A percentile compares a stretch with the other conserved stretches of the same genome.
phyloP scores from a whole-genome alignment of 164 flowering plant species.

The Chimonanthus praecox region DNA sequence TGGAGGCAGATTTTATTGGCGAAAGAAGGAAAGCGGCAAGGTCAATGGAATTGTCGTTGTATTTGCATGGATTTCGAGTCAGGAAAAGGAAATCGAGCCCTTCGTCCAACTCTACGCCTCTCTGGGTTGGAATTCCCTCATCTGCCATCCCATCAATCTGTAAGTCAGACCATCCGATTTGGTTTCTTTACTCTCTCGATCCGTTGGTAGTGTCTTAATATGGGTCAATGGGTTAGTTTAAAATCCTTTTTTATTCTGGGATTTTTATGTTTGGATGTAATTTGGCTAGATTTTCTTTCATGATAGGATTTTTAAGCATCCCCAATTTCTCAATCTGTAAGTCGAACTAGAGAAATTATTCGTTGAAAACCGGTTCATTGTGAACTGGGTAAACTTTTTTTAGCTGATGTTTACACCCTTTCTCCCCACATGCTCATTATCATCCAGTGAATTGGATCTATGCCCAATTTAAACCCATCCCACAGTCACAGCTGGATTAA shows the following conservation, averaged over 20 bases:
- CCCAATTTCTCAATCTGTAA: slow-evolving; percentile 78
- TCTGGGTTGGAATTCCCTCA: slow-evolving; percentile 82
- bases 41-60: slow-evolving; percentile 72
- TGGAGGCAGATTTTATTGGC: slow-evolving; percentile 89
- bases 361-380: too few relatives aligned
- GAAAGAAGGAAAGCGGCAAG: slow-evolving; percentile 39
- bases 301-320: slow-evolving; percentile 20
- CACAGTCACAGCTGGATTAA: too few relatives aligned
- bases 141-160: slow-evolving; percentile 83
- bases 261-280: neutral
- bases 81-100: slow-evolving; percentile 61
- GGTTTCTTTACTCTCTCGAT: neutral
- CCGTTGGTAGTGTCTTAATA: neutral
- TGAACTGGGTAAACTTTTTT: too few relatives aligned
- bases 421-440: too few relatives aligned
- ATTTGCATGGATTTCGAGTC: slow-evolving; percentile 93
- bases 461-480: too few relatives aligned
- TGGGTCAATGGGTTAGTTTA: neutral
- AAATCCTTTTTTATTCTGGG: too few relatives aligned
- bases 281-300: too few relatives aligned
- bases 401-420: too few relatives aligned
- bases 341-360: neutral
- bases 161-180: slow-evolving; percentile 12
- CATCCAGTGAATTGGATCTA: too few relatives aligned
- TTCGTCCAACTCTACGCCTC: slow-evolving; percentile 74